A percentile compares a stretch with the other conserved stretches of the same genome.
Evolutionary conservation across 768 basidiomycete species (phyloP).

Genomic region (Leccinum truebloodii): DNA sequence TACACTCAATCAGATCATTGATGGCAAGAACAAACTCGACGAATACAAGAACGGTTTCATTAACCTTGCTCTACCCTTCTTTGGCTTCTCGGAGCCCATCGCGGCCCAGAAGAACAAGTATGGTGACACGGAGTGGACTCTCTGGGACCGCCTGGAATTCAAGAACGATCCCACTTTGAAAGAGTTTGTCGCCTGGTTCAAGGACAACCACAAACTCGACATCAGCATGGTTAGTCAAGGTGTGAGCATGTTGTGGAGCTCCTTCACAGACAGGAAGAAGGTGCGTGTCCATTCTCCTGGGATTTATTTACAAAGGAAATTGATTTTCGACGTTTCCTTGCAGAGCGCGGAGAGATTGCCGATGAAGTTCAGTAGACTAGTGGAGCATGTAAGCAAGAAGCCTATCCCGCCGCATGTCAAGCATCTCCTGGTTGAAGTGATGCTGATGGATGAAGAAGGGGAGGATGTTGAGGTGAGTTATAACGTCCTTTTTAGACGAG

Average conservation of each 20-base stretch:
- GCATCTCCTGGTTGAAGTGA: slow-evolving; percentile 89
- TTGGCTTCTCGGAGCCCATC: slow-evolving; percentile 98
- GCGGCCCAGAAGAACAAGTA: slow-evolving; percentile 89
- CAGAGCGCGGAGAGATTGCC: slow-evolving; percentile 87
- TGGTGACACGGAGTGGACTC: slow-evolving; percentile 87
- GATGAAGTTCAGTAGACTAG: slow-evolving; percentile 89
- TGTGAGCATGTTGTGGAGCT: slow-evolving; percentile 97
- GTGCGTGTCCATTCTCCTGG: slow-evolving; percentile 37
- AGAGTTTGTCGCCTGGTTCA: slow-evolving; percentile 84
- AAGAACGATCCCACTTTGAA: slow-evolving; percentile 84
- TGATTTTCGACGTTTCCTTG: slow-evolving; percentile 9
- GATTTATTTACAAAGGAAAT: background rate
- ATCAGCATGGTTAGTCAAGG: slow-evolving; percentile 96
- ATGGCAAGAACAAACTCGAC: slow-evolving; percentile 91
- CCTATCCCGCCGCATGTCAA: slow-evolving; percentile 80
- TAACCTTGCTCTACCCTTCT: slow-evolving; percentile 97
- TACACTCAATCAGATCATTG: slow-evolving; percentile 70
- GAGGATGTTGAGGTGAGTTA: slow-evolving; percentile 88
- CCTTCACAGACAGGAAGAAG: slow-evolving; percentile 93
- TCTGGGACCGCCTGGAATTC: slow-evolving; percentile 98
- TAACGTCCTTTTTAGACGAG: background rate
- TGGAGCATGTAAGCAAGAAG: slow-evolving; percentile 95
- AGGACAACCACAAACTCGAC: slow-evolving; percentile 79
- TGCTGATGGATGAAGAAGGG: slow-evolving; percentile 88
- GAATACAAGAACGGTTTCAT: slow-evolving; percentile 98